Conservation (phyloP, 768 basidiomycete species). For the Auriscalpium microsporum region DNA sequence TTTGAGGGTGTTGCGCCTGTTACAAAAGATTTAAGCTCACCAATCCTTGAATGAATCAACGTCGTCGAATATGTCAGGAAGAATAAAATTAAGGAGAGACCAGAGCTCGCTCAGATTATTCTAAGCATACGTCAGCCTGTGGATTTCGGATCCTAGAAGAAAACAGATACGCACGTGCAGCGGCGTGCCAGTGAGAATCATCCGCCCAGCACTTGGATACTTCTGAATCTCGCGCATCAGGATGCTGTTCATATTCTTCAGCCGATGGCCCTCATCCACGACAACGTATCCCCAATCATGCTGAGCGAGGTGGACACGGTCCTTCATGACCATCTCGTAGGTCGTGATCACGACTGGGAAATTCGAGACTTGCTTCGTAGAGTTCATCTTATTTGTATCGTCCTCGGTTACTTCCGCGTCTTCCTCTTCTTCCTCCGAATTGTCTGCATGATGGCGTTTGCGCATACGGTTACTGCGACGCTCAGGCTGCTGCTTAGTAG, state of each 20-base stretch:
- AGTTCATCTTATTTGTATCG: slow-evolving; percentile 9
- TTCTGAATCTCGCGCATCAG: slow-evolving; percentile 87
- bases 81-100: slow-evolving; percentile 91
- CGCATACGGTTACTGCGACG: not conserved
- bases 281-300: slow-evolving; percentile 89
- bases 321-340: slow-evolving; percentile 87
- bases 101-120: slow-evolving; percentile 94
- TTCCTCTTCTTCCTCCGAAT: not conserved
- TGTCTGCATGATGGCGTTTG: not conserved
- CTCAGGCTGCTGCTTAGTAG: not conserved
- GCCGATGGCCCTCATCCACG: slow-evolving; percentile 90
- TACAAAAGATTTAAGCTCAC: slow-evolving; percentile 30
- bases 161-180: slow-evolving; percentile 58
- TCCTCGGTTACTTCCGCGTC: slow-evolving; percentile 1
- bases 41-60: slow-evolving; percentile 86
- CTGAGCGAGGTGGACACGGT: slow-evolving; percentile 53
- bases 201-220: slow-evolving; percentile 74
- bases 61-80: slow-evolving; percentile 90
- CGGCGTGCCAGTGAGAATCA: slow-evolving; percentile 95
- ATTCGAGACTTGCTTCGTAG: slow-evolving; percentile 26
- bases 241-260: slow-evolving; percentile 92
- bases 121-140: slow-evolving; percentile 30
- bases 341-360: slow-evolving; percentile 88
- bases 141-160: not conserved
- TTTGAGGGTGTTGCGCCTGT: not conserved